Conservation (phyloP, 352 stramenopile genomes). For the Pythium phragmitis region DNA sequence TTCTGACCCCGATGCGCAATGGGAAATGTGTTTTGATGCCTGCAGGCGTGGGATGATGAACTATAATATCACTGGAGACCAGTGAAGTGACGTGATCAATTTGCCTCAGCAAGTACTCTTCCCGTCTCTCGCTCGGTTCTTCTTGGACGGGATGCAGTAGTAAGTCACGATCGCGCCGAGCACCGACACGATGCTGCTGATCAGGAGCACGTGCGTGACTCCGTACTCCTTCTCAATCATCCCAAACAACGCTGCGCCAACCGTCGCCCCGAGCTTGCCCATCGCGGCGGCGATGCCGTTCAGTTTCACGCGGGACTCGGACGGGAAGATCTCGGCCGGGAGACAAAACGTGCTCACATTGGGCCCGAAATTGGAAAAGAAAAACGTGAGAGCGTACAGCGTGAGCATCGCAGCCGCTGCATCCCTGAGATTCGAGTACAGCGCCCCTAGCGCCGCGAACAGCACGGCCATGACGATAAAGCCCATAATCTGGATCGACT, state of each 20-base stretch:
- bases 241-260: conserved; percentile 62
- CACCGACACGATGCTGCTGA: conserved; percentile 58
- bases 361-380: conserved; percentile 89
- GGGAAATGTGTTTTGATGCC: no score
- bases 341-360: conserved; percentile 88
- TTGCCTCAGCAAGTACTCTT: no score
- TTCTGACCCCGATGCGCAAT: not conserved
- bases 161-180: conserved; percentile 63
- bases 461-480: conserved; percentile 70
- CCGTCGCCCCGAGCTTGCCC: conserved; percentile 68
- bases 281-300: conserved; percentile 76
- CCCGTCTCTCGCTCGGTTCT: conserved; percentile 28
- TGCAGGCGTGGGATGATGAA: not conserved
- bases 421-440: conserved; percentile 50
- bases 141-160: conserved; percentile 56
- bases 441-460: conserved; percentile 56
- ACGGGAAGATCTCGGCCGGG: conserved; percentile 73
- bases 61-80: not conserved
- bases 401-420: conserved; percentile 48
- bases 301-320: conserved; percentile 71
- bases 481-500: conserved; percentile 78
- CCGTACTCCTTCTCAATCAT: conserved; percentile 58
- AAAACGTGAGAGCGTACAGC: conserved; percentile 81
- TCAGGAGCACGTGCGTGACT: conserved; percentile 54
- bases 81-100: not conserved